phyloP scores from a whole-genome alignment of 257 asterid genomes.

The Mentha longifolia region DNA sequence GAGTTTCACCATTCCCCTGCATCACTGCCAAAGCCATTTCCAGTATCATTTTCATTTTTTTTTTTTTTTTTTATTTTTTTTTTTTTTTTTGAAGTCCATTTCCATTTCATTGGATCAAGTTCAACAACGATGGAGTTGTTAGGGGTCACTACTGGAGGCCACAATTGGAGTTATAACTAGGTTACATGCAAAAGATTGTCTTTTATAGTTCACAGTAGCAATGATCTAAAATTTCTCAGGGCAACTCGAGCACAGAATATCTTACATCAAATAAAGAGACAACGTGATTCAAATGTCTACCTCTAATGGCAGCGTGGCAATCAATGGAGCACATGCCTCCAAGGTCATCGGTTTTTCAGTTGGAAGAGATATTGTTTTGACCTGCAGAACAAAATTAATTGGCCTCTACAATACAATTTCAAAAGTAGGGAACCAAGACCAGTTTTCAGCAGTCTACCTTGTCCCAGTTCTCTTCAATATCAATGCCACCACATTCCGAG shows the following conservation, averaged over 20 bases:
- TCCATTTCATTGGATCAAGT: neutral
- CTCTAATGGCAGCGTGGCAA: constrained; percentile 92
- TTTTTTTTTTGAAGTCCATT: neutral
- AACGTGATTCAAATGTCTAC: constrained; percentile 39
- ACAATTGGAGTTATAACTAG: neutral
- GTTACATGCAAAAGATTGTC: neutral
- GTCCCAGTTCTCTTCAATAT: constrained; percentile 97
- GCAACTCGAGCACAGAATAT: neutral
- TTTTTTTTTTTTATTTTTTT: no score
- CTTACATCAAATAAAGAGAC: constrained; percentile 17
- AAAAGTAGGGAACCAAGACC: constrained; percentile 19
- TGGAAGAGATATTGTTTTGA: constrained; percentile 77
- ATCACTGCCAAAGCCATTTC: neutral
- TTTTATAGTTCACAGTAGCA: neutral
- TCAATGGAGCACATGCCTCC: constrained; percentile 90
- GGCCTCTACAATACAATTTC: constrained; percentile 7
- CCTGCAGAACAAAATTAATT: constrained; percentile 49
- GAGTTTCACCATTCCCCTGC: constrained; percentile 1
- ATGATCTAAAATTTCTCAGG: neutral
- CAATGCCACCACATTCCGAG: constrained; percentile 96
- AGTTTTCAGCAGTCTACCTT: constrained; percentile 53
- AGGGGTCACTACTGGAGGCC: neutral
- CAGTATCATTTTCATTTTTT: neutral
- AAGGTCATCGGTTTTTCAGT: constrained; percentile 75
- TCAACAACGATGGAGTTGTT: neutral